These are phyloP conservation scores for Scalesia atractyloides DNA, from an alignment of 129 eudicot species.

Conservation along the genomic window DNA sequence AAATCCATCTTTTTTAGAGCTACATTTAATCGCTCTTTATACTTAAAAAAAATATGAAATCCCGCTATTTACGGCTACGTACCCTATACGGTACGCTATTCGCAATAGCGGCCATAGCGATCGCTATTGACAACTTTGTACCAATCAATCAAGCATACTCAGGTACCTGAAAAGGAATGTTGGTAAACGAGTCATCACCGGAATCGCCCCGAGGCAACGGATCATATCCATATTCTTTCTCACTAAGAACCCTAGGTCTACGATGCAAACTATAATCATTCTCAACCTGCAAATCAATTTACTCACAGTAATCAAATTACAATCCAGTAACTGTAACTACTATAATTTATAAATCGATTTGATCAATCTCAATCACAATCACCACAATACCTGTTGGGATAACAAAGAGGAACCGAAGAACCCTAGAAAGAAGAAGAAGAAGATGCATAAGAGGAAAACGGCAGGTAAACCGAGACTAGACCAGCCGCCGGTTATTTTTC, in stretches of 20 bases:
- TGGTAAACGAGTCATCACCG: conserved; percentile 63
- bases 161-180: conserved; percentile 77
- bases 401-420: conserved; percentile 68
- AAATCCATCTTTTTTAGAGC: too few relatives aligned
- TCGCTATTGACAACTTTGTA: too few relatives aligned
- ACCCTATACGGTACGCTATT: too few relatives aligned
- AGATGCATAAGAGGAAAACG: conserved; percentile 62
- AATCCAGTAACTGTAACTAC: too few relatives aligned
- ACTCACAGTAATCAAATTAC: too few relatives aligned
- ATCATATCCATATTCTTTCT: conserved; percentile 38
- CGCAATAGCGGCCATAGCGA: too few relatives aligned
- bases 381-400: conserved; percentile 80
- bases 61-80: too few relatives aligned
- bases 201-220: conserved; percentile 58
- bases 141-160: neutral
- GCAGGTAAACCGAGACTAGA: conserved; percentile 63
- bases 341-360: too few relatives aligned
- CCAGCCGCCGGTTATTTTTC: conserved; percentile 20
- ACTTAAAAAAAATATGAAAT: too few relatives aligned
- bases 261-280: conserved; percentile 43
- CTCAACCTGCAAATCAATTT: conserved; percentile 46
- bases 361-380: too few relatives aligned
- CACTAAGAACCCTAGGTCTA: conserved; percentile 39
- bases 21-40: too few relatives aligned
- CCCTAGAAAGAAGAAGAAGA: conserved; percentile 83